phyloP scores from a whole-genome alignment of 129 eudicot species.

The Tanacetum coccineum region DNA sequence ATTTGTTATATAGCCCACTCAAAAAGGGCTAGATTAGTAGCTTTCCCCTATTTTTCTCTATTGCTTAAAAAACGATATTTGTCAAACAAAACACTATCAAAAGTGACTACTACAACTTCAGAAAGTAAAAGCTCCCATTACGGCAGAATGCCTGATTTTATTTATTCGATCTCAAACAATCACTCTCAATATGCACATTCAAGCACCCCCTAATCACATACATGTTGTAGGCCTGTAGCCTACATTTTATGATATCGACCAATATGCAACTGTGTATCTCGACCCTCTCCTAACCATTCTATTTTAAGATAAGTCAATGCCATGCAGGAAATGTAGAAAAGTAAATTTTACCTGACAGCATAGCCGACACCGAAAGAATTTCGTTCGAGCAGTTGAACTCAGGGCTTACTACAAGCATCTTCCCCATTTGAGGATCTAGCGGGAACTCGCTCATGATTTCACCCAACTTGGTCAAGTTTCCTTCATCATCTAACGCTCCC shows the following conservation, averaged over 20 bases:
- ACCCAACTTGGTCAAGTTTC: conserved; percentile 86
- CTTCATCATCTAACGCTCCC: conserved; percentile 98
- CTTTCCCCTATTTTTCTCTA: too few species aligned
- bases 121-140: neutral
- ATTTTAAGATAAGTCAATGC: neutral
- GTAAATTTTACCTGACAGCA: conserved; percentile 78
- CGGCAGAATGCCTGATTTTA: too few species aligned
- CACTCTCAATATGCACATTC: neutral
- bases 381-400: conserved; percentile 94
- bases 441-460: conserved; percentile 96
- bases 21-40: too few species aligned
- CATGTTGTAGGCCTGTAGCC: neutral
- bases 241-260: neutral
- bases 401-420: conserved; percentile 91
- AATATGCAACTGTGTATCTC: neutral
- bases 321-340: neutral
- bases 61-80: too few species aligned
- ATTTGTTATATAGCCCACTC: too few species aligned
- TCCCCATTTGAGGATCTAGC: conserved; percentile 94
- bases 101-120: neutral
- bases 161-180: too few species aligned
- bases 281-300: neutral
- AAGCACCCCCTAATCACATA: neutral
- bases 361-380: conserved; percentile 86
- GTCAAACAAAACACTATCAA: neutral